Evolutionary conservation across 495 filamentous ascomycete genomes (phyloP).

Genomic region (Penicillium canescens): DNA sequence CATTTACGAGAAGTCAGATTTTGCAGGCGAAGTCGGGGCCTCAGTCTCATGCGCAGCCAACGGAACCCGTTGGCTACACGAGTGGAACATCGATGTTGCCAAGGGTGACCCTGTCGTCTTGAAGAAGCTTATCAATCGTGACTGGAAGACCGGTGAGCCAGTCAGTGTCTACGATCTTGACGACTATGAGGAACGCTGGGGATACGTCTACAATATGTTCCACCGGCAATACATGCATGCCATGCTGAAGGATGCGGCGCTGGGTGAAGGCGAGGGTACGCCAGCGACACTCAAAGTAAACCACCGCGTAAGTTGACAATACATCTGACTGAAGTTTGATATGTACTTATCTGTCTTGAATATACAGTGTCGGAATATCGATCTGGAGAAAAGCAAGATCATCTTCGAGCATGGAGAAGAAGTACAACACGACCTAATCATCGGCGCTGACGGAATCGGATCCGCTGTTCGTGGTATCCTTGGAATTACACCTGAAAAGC

Average conservation of each 20-base stretch:
- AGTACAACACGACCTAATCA: slow-evolving; percentile 38
- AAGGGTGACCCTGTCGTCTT: slow-evolving; percentile 50
- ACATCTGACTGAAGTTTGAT: no score
- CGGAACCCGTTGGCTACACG: slow-evolving; percentile 45
- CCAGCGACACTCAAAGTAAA: slow-evolving; percentile 46
- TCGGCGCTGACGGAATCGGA: slow-evolving; percentile 48
- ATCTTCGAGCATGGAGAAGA: slow-evolving; percentile 36
- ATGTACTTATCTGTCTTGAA: slow-evolving; percentile 2
- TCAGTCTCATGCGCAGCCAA: slow-evolving; percentile 47
- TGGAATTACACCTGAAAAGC: slow-evolving; percentile 45
- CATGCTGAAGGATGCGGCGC: slow-evolving; percentile 51
- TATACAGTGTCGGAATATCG: slow-evolving; percentile 34
- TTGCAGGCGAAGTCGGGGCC: slow-evolving; percentile 43
- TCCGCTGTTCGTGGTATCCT: slow-evolving; percentile 42
- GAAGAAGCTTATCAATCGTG: slow-evolving; percentile 47
- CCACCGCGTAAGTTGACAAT: slow-evolving; percentile 29
- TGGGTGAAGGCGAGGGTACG: slow-evolving; percentile 42
- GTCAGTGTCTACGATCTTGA: slow-evolving; percentile 45
- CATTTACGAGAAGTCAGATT: slow-evolving; percentile 45
- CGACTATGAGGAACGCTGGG: slow-evolving; percentile 47
- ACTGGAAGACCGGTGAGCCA: slow-evolving; percentile 49
- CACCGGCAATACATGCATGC: slow-evolving; percentile 57
- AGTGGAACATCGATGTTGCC: slow-evolving; percentile 43
- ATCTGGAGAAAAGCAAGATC: slow-evolving; percentile 35
- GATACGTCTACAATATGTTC: slow-evolving; percentile 56